These are phyloP conservation scores for Stromatinia cepivora DNA, from an alignment of 2,329 filamentous ascomycete genomes.

Conservation along the genomic window DNA sequence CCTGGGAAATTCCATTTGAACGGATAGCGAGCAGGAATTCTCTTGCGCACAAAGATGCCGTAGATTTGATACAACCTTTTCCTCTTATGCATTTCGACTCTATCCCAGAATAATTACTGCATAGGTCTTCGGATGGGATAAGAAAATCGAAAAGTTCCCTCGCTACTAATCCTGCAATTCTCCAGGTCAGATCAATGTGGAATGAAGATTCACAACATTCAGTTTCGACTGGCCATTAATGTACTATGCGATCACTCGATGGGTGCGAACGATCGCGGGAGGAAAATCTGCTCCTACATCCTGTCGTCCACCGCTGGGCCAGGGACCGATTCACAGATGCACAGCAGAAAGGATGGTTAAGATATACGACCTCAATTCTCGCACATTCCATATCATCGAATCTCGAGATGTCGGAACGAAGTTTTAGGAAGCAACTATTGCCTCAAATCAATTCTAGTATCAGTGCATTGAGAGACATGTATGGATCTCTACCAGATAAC, in stretches of 20 bases:
- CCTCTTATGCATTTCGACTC: slow-evolving; percentile 26
- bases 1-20: slow-evolving; percentile 25
- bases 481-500: slow-evolving; percentile 23
- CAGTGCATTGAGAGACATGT: slow-evolving; percentile 10
- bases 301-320: slow-evolving; percentile 42
- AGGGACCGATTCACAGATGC: slow-evolving; percentile 34
- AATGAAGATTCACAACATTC: slow-evolving; percentile 33
- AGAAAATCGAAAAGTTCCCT: not conserved
- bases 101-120: slow-evolving; percentile 18
- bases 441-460: slow-evolving; percentile 24
- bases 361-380: slow-evolving; percentile 12
- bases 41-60: slow-evolving; percentile 31
- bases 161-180: slow-evolving; percentile 10
- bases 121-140: slow-evolving; percentile 29
- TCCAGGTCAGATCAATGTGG: slow-evolving; percentile 27
- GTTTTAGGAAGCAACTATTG: slow-evolving; percentile 33
- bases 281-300: slow-evolving; percentile 34
- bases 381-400: slow-evolving; percentile 23
- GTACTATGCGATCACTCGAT: slow-evolving; percentile 35
- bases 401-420: slow-evolving; percentile 25
- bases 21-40: slow-evolving; percentile 24
- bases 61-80: slow-evolving; percentile 26
- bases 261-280: slow-evolving; percentile 25
- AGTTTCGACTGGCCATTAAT: slow-evolving; percentile 29
- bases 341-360: not conserved